Evolutionary conservation across 257 asterid genomes (phyloP), one percentile per base, ranked within the genome.

Genomic region (Agastache rugosa): DNA sequence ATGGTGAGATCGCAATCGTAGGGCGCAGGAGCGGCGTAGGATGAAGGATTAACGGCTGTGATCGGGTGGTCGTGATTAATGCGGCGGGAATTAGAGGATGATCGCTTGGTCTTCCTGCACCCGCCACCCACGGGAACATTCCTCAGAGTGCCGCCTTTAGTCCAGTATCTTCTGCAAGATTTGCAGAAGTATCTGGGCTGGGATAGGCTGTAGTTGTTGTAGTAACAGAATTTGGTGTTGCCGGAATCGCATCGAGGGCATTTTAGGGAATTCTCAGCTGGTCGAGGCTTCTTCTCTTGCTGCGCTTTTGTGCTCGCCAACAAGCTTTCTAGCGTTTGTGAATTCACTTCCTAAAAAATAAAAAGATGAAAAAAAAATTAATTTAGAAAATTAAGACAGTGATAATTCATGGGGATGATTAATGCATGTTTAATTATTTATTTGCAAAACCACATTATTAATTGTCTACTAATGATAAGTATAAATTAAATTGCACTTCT

Each of bases 91-190:
- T 41, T 9, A 2, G 84, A 73, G 84, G 91, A 86, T 0, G 89
- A 65, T 9, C 93, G 75, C 29, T 79, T 85, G 95, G 87, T 88
- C 69, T 85, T 88, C 76, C 97, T 77, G 78, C 96, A 91, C 8
- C 96, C 97, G 9, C 97, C 97, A 8, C 97, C 97, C 29, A 91
- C 96, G 0, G 97, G 97, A 37, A 91, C 91, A 54, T 91, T 91
- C 41, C 97, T 75, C 23, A 91, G 68, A 19, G 97, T 91, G 11
- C 97, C 97, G 6, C 97, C 97, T 75, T 89, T 91, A 7, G 97
- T 91, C 97, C 97, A 91, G 68, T 91, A 91, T 77, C 97, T 84
- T 25, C 95, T 62, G 84, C 97, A 91, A 0, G 97, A 91, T 60
- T 91, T 91, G 82, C 97, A 91, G 69, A 91, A 91, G 80, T 91